Percentiles rank a stretch among this genome's conserved stretches.
Conservation (phyloP, 1,284 basidiomycete species). For the Tylopilus sp. region DNA sequence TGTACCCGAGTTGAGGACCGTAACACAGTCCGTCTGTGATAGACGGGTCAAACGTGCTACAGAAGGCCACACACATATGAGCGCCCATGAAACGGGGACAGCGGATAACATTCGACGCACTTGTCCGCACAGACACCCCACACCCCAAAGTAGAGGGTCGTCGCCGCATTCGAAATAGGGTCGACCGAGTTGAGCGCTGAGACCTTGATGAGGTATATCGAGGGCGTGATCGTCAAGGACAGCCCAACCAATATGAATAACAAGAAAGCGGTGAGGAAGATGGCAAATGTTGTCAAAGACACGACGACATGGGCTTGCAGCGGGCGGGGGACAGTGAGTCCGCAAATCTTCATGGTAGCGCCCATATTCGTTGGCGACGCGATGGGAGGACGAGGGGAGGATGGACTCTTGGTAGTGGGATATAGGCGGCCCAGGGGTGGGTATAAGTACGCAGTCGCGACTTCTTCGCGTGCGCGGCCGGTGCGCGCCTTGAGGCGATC, state of each 20-base stretch:
- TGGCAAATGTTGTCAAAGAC: conserved; percentile 55
- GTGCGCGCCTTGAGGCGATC: neutral
- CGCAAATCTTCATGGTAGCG: conserved; percentile 29
- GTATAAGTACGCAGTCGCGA: conserved; percentile 1
- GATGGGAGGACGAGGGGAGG: neutral
- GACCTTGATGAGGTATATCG: conserved; percentile 75
- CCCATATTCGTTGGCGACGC: conserved; percentile 19
- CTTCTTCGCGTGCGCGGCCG: neutral
- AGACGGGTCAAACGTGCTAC: conserved; percentile 22
- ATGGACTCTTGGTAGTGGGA: neutral
- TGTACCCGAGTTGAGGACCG: conserved; percentile 68
- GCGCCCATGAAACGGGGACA: neutral
- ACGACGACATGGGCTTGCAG: conserved; percentile 58
- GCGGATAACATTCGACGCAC: conserved; percentile 39
- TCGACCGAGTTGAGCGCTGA: conserved; percentile 49
- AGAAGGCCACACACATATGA: conserved; percentile 2
- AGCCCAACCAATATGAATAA: conserved; percentile 80
- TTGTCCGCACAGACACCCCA: conserved; percentile 79
- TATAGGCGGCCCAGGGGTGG: neutral
- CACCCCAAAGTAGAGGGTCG: conserved; percentile 74
- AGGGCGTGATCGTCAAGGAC: conserved; percentile 78
- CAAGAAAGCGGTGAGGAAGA: conserved; percentile 69
- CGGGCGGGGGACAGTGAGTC: conserved; percentile 44
- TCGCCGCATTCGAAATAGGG: conserved; percentile 64
- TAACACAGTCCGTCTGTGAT: conserved; percentile 56